These are phyloP conservation scores for Penicillium sp. DNA, from an alignment of 2,329 filamentous ascomycete species.

Conservation along the genomic window DNA sequence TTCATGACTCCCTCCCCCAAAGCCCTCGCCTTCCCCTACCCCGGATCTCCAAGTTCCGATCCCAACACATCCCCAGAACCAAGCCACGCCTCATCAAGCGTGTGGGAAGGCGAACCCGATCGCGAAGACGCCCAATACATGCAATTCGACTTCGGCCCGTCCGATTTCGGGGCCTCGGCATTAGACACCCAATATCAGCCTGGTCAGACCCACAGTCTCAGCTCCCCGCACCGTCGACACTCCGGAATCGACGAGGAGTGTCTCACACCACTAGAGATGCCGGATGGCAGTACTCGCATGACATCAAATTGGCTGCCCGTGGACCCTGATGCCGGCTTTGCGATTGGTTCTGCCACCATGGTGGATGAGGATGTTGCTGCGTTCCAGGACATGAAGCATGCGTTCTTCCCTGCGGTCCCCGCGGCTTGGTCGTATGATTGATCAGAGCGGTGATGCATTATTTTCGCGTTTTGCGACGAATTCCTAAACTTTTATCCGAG, in stretches of 20 bases:
- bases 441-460: not conserved
- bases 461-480: not conserved
- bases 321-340: slow-evolving; percentile 19
- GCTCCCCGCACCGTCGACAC: not conserved
- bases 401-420: slow-evolving; percentile 7
- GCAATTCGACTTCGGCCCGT: not conserved
- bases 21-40: slow-evolving; percentile 3
- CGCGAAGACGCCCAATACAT: slow-evolving; percentile 7
- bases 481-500: not conserved
- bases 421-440: slow-evolving; percentile 2
- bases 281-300: slow-evolving; percentile 25
- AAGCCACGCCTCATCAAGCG: slow-evolving; percentile 14
- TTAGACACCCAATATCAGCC: not conserved
- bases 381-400: slow-evolving; percentile 7
- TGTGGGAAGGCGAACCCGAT: slow-evolving; percentile 20
- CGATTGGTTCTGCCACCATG: slow-evolving; percentile 13
- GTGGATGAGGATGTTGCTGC: not conserved
- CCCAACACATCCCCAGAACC: slow-evolving; percentile 19
- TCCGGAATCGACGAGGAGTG: slow-evolving; percentile 8
- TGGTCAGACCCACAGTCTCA: not conserved
- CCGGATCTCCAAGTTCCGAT: slow-evolving; percentile 16
- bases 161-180: not conserved
- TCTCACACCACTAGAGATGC: slow-evolving; percentile 27
- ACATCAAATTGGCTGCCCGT: slow-evolving; percentile 23
- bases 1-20: slow-evolving; percentile 12